Evolutionary conservation across 345 rosid species (phyloP).

Genomic region (Hibiscus syriacus): DNA sequence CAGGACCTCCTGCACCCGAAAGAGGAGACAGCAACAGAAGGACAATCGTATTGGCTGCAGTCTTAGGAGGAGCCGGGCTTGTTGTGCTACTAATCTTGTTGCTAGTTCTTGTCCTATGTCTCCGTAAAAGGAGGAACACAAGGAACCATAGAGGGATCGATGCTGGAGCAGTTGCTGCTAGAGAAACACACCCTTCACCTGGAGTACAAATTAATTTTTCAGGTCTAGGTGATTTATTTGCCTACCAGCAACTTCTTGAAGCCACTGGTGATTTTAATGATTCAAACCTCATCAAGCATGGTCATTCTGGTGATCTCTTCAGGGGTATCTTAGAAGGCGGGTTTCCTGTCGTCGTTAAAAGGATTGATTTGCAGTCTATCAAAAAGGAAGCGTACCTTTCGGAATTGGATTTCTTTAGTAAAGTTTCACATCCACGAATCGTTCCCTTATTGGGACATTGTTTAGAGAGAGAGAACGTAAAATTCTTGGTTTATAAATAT

Average conservation of each 20-base stretch:
- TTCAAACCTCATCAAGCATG: no score
- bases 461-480: slow-evolving; percentile 70
- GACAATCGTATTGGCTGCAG: no score
- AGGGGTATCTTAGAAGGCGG: slow-evolving; percentile 63
- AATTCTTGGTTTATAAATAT: slow-evolving; percentile 69
- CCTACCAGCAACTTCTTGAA: slow-evolving; percentile 74
- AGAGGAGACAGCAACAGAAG: slow-evolving; percentile 37
- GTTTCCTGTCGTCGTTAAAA: slow-evolving; percentile 55
- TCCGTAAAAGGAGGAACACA: slow-evolving; percentile 35
- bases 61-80: slow-evolving; percentile 57
- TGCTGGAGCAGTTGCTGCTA: slow-evolving; percentile 48
- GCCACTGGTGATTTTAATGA: no score
- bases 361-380: slow-evolving; percentile 41
- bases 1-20: slow-evolving; percentile 32
- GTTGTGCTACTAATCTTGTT: slow-evolving; percentile 30
- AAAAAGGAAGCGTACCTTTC: slow-evolving; percentile 53
- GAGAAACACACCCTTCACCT: slow-evolving; percentile 36
- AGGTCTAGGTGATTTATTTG: slow-evolving; percentile 44
- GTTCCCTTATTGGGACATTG: slow-evolving; percentile 86
- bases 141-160: slow-evolving; percentile 37
- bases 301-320: slow-evolving; percentile 82
- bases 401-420: slow-evolving; percentile 80
- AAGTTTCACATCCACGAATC: slow-evolving; percentile 62
- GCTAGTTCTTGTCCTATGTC: slow-evolving; percentile 36
- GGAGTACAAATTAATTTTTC: slow-evolving; percentile 45